Percentiles rank a stretch among this genome's conserved stretches.
Conservation (phyloP, 2,329 filamentous ascomycete species). For the Aspergillus flavus region DNA sequence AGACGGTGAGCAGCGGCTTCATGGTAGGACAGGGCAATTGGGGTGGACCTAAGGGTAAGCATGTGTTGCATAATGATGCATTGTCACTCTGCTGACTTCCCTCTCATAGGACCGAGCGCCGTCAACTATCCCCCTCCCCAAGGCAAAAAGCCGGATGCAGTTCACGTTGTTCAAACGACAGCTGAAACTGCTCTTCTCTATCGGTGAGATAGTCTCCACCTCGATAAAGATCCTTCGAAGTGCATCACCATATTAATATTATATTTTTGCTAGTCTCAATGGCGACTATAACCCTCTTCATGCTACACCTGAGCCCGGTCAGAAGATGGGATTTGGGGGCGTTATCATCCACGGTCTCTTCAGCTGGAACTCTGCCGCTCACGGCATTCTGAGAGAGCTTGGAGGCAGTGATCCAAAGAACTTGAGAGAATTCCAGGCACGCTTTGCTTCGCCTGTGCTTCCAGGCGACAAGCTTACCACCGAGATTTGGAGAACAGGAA, state of each 20-base stretch:
- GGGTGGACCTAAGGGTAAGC: conserved; percentile 82
- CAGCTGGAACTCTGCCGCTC: conserved; percentile 79
- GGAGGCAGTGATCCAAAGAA: conserved; percentile 78
- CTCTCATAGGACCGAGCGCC: conserved; percentile 61
- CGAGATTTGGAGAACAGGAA: conserved; percentile 78
- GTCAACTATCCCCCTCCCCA: conserved; percentile 77
- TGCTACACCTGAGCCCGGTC: conserved; percentile 79
- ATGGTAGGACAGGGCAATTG: conserved; percentile 80
- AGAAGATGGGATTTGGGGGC: conserved; percentile 89
- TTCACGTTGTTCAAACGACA: conserved; percentile 70
- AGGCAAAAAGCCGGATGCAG: conserved; percentile 69
- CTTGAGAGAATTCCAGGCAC: conserved; percentile 83
- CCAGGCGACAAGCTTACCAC: conserved; percentile 81
- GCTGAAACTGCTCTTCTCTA: conserved; percentile 75
- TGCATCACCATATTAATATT: conserved; percentile 4
- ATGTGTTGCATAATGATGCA: not conserved
- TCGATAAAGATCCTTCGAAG: not conserved
- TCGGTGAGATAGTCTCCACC: conserved; percentile 45
- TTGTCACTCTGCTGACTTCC: conserved; percentile 1
- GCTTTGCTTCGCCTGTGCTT: conserved; percentile 82
- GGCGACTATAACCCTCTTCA: conserved; percentile 95
- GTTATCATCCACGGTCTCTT: conserved; percentile 87
- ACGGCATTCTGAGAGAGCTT: conserved; percentile 71
- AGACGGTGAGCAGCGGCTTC: conserved; percentile 71
- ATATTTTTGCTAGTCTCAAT: conserved; percentile 64